A percentile compares a stretch with the other conserved stretches of the same genome.
Evolutionary conservation across 176 grass and related monocot species (phyloP).

Genomic region (Musa beccarii): DNA sequence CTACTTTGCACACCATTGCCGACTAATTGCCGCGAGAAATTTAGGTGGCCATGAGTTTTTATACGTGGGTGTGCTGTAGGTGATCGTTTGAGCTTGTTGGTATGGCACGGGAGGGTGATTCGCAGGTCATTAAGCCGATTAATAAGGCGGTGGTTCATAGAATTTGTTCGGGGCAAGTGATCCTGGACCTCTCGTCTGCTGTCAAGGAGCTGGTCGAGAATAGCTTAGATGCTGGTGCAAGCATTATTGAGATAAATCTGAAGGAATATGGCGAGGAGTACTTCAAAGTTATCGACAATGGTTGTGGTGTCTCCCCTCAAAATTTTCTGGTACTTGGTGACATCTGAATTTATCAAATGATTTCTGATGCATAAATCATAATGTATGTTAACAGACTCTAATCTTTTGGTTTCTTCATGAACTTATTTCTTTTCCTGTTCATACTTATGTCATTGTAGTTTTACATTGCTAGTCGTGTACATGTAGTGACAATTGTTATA

Average conservation of each 20-base stretch:
- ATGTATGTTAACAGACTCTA: neutral
- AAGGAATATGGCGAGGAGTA: conserved; percentile 74
- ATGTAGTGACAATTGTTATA: too few relatives aligned
- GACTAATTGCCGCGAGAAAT: neutral
- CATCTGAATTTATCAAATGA: neutral
- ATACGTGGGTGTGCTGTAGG: neutral
- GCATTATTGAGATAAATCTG: conserved; percentile 67
- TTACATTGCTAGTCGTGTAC: too few relatives aligned
- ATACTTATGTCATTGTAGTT: neutral
- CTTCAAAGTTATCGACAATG: conserved; percentile 88
- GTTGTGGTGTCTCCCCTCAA: conserved; percentile 53
- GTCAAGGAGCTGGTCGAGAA: conserved; percentile 98
- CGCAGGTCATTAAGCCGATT: conserved; percentile 57
- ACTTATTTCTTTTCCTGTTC: neutral
- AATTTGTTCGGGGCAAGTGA: conserved; percentile 91
- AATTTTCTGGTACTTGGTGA: conserved; percentile 64
- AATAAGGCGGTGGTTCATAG: conserved; percentile 64
- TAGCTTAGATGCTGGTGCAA: conserved; percentile 88
- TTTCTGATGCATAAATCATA: neutral
- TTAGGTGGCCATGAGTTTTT: neutral
- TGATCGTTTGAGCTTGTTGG: neutral
- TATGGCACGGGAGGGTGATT: neutral
- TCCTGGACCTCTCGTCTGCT: conserved; percentile 78
- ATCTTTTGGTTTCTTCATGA: neutral
- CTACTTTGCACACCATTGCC: neutral